phyloP scores from a whole-genome alignment of 1,284 basidiomycete species.

The Cystobasidium pallidum region DNA sequence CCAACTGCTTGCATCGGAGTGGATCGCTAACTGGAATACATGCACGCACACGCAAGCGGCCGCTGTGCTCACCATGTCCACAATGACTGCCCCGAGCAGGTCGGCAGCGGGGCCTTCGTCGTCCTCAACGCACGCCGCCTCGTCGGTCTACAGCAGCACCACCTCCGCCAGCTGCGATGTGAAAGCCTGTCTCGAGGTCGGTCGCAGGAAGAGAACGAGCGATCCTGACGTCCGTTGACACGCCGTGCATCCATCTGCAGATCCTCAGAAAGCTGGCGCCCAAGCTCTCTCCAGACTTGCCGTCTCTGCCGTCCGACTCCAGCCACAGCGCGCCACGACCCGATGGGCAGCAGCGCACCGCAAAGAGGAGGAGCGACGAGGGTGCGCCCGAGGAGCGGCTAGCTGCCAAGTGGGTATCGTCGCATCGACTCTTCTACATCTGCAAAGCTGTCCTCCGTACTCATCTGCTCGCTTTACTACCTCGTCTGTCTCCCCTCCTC shows the following conservation, averaged over 20 bases:
- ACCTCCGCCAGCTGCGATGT: constrained; percentile 9
- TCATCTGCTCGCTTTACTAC: not conserved
- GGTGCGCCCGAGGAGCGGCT: not conserved
- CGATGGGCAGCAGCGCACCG: not conserved
- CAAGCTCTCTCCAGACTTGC: constrained; percentile 26
- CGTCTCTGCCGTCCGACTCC: constrained; percentile 4
- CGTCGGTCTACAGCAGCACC: not conserved
- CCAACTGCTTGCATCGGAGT: too few relatives aligned
- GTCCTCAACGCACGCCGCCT: not conserved
- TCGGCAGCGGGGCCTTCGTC: not conserved
- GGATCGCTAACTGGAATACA: not conserved
- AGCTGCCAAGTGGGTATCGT: constrained; percentile 17
- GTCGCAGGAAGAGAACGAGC: too few relatives aligned
- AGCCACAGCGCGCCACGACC: not conserved
- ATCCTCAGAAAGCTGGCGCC: constrained; percentile 34
- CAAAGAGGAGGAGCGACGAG: constrained; percentile 3
- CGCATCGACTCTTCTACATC: too few relatives aligned
- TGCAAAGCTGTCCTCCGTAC: not conserved
- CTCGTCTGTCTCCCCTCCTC: not conserved
- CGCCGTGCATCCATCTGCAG: too few relatives aligned
- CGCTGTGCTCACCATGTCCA: not conserved
- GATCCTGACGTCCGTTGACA: too few relatives aligned
- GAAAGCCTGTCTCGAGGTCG: constrained; percentile 29
- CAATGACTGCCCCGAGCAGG: constrained; percentile 6
- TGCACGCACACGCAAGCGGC: not conserved